These are phyloP conservation scores for Xerocomus nothofagi DNA, from an alignment of 1,284 basidiomycete species.

Conservation along the genomic window DNA sequence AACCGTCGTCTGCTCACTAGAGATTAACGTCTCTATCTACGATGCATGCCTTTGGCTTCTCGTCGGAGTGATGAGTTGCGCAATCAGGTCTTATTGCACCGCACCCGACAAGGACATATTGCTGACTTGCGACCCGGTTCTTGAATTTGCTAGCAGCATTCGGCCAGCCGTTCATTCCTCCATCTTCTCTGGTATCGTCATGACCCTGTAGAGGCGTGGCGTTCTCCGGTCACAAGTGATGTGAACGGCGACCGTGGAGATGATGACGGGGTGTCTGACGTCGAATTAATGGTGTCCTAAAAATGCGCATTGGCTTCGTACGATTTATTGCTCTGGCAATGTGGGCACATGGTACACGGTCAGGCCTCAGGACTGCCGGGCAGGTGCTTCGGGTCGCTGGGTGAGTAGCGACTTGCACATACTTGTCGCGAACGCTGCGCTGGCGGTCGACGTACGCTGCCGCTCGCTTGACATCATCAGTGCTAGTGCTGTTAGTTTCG, in stretches of 20 bases:
- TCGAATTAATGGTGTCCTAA: slow-evolving; percentile 20
- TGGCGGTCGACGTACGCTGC: neutral
- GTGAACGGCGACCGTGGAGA: slow-evolving; percentile 4
- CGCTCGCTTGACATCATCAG: slow-evolving; percentile 4
- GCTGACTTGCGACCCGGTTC: slow-evolving; percentile 4
- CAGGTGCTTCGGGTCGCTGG: neutral
- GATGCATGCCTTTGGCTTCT: slow-evolving; percentile 12
- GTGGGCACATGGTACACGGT: slow-evolving; percentile 7
- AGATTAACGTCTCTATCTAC: slow-evolving; percentile 27
- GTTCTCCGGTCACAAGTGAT: slow-evolving; percentile 17
- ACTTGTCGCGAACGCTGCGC: neutral
- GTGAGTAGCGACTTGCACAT: neutral
- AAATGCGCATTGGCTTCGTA: slow-evolving; percentile 17
- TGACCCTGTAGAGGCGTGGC: slow-evolving; percentile 17
- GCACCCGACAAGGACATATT: slow-evolving; percentile 28
- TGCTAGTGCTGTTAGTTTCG: neutral
- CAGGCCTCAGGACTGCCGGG: neutral
- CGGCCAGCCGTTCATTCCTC: slow-evolving; percentile 1
- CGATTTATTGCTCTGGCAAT: slow-evolving; percentile 28
- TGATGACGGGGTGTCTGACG: slow-evolving; percentile 11
- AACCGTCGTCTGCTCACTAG: slow-evolving; percentile 12
- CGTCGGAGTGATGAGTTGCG: slow-evolving; percentile 13
- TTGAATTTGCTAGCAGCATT: neutral
- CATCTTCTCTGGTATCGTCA: too few relatives aligned
- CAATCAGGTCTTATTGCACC: slow-evolving; percentile 7